These are phyloP conservation scores for Claviceps digitariae DNA, from an alignment of 2,329 filamentous ascomycete genomes.

Conservation along the genomic window DNA sequence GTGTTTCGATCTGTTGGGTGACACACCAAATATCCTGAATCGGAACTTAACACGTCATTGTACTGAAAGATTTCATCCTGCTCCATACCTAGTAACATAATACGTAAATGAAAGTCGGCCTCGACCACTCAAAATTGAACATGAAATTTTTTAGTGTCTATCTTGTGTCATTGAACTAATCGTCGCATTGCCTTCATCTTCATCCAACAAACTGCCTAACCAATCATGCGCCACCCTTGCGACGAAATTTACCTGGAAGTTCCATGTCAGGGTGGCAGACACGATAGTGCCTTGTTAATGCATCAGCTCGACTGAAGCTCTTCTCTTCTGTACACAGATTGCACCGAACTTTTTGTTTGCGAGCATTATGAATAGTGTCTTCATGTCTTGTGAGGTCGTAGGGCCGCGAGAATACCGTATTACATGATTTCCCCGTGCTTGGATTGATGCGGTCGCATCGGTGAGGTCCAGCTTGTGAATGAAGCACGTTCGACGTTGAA, in stretches of 20 bases:
- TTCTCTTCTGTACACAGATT: slow-evolving; percentile 91
- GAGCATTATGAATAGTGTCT: slow-evolving; percentile 90
- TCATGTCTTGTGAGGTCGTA: slow-evolving; percentile 96
- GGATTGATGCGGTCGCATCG: slow-evolving; percentile 88
- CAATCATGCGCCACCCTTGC: slow-evolving; percentile 11
- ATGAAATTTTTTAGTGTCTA: background rate
- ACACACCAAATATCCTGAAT: background rate
- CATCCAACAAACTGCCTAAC: background rate
- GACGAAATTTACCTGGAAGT: slow-evolving; percentile 52
- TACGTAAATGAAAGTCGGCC: background rate
- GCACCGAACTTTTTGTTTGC: slow-evolving; percentile 90
- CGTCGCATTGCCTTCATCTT: slow-evolving; percentile 23
- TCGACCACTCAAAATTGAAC: background rate
- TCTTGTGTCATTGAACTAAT: background rate
- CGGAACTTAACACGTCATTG: background rate
- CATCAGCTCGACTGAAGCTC: slow-evolving; percentile 91
- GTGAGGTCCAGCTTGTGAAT: slow-evolving; percentile 86
- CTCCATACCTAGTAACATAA: background rate
- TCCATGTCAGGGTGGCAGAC: slow-evolving; percentile 87
- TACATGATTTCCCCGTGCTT: slow-evolving; percentile 88
- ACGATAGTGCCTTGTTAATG: slow-evolving; percentile 83
- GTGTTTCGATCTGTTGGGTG: background rate
- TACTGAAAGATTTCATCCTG: background rate
- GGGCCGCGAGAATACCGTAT: slow-evolving; percentile 83
- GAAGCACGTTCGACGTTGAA: slow-evolving; percentile 45